Percentiles rank a stretch among this genome's conserved stretches.
Evolutionary conservation across 2,329 filamentous ascomycete species (phyloP).

Genomic region (Ophiostoma pallidulum): DNA sequence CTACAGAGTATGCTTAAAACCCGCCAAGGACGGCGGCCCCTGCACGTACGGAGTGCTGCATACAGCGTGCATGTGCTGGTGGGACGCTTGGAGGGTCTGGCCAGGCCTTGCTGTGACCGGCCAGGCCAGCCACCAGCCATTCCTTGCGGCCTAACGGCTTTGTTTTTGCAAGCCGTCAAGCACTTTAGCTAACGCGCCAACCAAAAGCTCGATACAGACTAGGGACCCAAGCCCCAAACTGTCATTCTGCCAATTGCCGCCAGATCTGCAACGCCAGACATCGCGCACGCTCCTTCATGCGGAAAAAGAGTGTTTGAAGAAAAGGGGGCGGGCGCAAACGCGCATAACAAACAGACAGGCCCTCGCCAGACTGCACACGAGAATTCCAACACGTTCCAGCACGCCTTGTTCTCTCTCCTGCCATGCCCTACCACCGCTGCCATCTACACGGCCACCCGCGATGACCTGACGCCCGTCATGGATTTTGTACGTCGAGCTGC

Average conservation of each 20-base stretch:
- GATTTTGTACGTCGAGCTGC: slow-evolving; percentile 44
- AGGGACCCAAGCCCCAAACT: background rate
- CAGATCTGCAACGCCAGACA: slow-evolving; percentile 15
- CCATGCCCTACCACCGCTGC: background rate
- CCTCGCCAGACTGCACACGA: background rate
- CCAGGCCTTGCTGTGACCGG: too few species aligned
- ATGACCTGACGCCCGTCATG: slow-evolving; percentile 42
- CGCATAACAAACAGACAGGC: background rate
- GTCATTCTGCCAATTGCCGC: too few species aligned
- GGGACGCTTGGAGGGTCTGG: too few species aligned
- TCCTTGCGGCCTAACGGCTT: too few species aligned
- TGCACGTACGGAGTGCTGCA: too few species aligned
- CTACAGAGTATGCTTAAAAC: too few species aligned
- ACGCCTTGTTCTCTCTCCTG: background rate
- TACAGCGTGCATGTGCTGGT: too few species aligned
- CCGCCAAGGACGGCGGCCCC: too few species aligned
- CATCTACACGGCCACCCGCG: slow-evolving; percentile 21
- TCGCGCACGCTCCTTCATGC: slow-evolving; percentile 9
- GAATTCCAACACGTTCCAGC: background rate
- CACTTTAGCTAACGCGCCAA: background rate
- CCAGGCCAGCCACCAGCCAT: too few species aligned
- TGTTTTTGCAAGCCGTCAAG: too few species aligned
- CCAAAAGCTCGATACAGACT: slow-evolving; percentile 1
- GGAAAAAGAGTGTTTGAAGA: background rate
- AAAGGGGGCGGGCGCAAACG: background rate